Evolutionary conservation across 139 green algal genomes (phyloP).

Genomic region (Parachlorella kessleri): DNA sequence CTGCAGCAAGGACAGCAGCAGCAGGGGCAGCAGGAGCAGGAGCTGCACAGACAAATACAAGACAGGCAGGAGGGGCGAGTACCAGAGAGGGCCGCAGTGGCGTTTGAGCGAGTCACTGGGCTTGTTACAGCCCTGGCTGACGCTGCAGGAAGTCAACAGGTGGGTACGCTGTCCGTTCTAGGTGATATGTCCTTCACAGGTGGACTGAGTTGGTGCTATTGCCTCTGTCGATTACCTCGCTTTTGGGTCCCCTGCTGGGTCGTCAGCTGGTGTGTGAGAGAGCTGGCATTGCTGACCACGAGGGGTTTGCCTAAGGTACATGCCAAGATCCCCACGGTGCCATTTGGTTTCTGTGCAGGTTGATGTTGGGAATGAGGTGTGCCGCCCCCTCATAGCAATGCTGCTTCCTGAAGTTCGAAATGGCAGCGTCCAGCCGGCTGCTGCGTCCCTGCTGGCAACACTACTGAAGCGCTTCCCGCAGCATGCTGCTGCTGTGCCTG

Average conservation of each 20-base stretch:
- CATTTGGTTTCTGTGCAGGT: background rate
- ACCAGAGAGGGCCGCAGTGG: background rate
- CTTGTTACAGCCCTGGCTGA: slow-evolving; percentile 12
- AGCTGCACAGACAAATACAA: background rate
- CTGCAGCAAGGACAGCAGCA: background rate
- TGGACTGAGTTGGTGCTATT: no score
- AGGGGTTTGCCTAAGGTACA: no score
- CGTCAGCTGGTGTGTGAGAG: no score
- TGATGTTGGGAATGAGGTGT: background rate
- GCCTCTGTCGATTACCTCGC: no score
- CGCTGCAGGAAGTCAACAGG: background rate
- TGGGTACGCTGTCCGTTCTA: no score
- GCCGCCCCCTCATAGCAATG: slow-evolving; percentile 5
- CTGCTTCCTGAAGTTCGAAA: slow-evolving; percentile 31
- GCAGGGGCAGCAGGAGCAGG: slow-evolving; percentile 17
- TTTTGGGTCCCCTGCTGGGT: no score
- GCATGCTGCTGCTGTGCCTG: background rate
- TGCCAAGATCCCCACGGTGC: no score
- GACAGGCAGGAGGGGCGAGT: background rate
- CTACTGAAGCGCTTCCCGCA: slow-evolving; percentile 32
- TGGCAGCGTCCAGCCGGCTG: slow-evolving; percentile 5
- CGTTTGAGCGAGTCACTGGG: background rate
- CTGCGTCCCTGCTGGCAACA: slow-evolving; percentile 14
- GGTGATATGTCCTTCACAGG: no score
- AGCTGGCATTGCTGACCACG: no score